Evolutionary conservation across 768 basidiomycete species (phyloP).

Genomic region (Calocybe cyanea): DNA sequence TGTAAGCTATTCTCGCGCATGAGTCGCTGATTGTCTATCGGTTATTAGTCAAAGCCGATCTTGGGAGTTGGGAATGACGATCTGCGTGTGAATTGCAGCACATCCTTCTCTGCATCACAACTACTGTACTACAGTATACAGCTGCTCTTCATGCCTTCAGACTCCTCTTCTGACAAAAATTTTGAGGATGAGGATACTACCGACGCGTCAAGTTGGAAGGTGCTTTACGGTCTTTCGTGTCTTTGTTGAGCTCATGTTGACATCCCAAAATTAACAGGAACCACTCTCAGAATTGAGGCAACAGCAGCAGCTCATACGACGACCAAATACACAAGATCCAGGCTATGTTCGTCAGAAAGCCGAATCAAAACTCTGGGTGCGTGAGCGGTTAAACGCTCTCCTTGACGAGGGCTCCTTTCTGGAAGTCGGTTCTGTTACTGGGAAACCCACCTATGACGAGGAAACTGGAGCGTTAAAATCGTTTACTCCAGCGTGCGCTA

Average conservation of each 20-base stretch:
- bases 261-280: constrained; percentile 16
- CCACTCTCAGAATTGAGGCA: constrained; percentile 27
- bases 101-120: constrained; percentile 6
- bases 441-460: constrained; percentile 27
- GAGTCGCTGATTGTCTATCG: constrained; percentile 29
- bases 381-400: constrained; percentile 30
- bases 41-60: constrained; percentile 11
- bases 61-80: constrained; percentile 5
- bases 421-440: constrained; percentile 36
- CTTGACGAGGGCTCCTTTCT: constrained; percentile 30
- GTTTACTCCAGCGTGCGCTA: constrained; percentile 33
- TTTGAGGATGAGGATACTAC: constrained; percentile 7
- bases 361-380: constrained; percentile 37
- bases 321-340: constrained; percentile 30
- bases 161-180: constrained; percentile 2
- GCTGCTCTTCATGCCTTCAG: constrained; percentile 20
- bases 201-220: constrained; percentile 29
- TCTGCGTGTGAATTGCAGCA: constrained; percentile 29
- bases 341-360: constrained; percentile 37
- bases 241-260: neutral
- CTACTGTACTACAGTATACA: neutral
- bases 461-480: constrained; percentile 23
- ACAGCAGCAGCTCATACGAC: constrained; percentile 27
- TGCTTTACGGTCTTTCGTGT: constrained; percentile 9
- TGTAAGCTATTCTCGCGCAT: constrained; percentile 17